A percentile compares a stretch with the other conserved stretches of the same genome.
Conservation (phyloP, 495 filamentous ascomycete genomes). For the Talaromyces wortmannii region DNA sequence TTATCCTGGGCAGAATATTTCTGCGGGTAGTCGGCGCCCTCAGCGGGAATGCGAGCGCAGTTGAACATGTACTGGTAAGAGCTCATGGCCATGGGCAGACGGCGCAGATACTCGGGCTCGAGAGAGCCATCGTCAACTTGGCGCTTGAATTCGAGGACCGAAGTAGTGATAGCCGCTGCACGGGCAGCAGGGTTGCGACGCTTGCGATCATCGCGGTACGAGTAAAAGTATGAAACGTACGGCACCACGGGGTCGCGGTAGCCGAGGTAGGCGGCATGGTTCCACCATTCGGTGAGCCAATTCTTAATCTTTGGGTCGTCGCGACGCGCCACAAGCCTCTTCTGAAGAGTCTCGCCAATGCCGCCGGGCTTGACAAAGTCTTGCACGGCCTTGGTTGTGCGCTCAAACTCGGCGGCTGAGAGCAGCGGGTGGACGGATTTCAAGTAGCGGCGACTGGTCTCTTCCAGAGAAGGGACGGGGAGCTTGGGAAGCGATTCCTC, state of each 20-base stretch:
- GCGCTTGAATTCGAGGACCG: slow-evolving; percentile 86
- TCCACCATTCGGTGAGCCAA: slow-evolving; percentile 99
- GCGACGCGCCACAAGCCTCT: slow-evolving; percentile 73
- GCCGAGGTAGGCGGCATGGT: slow-evolving; percentile 79
- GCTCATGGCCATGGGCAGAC: slow-evolving; percentile 92
- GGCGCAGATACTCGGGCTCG: slow-evolving; percentile 98
- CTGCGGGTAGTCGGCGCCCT: slow-evolving; percentile 71
- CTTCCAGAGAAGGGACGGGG: slow-evolving; percentile 88
- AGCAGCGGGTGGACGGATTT: slow-evolving; percentile 86
- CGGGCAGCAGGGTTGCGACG: slow-evolving; percentile 86
- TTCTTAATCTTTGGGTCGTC: slow-evolving; percentile 82
- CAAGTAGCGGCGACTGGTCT: slow-evolving; percentile 85
- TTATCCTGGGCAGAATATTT: slow-evolving; percentile 71
- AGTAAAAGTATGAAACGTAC: slow-evolving; percentile 99
- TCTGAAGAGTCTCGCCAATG: slow-evolving; percentile 77
- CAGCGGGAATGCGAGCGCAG: slow-evolving; percentile 76
- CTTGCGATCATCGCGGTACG: slow-evolving; percentile 86
- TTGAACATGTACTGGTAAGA: slow-evolving; percentile 99
- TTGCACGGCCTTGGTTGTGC: slow-evolving; percentile 73
- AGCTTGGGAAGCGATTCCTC: slow-evolving; percentile 90
- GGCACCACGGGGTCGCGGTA: slow-evolving; percentile 96
- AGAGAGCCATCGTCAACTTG: slow-evolving; percentile 76
- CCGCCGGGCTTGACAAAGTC: slow-evolving; percentile 79
- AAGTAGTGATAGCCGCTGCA: slow-evolving; percentile 82
- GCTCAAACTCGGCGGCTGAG: slow-evolving; percentile 61